Percentiles rank a stretch among this genome's conserved stretches.
Evolutionary conservation across 768 basidiomycete species (phyloP).

Genomic region (Imleria badia): DNA sequence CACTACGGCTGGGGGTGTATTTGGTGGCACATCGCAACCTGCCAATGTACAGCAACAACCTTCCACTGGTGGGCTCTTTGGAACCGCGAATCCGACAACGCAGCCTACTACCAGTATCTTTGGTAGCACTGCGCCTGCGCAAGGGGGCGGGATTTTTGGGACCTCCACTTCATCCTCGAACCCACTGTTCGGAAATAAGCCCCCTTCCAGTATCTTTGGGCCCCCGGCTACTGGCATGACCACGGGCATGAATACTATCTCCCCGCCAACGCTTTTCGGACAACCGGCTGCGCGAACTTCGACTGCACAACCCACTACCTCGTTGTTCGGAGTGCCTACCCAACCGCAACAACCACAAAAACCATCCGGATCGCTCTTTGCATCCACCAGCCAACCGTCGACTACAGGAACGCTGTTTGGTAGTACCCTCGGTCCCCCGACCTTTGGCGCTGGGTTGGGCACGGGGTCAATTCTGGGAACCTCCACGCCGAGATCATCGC

Average conservation of each 20-base stretch:
- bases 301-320: slow-evolving; percentile 15
- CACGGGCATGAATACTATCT: slow-evolving; percentile 11
- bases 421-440: slow-evolving; percentile 32
- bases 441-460: slow-evolving; percentile 29
- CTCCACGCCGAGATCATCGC: slow-evolving; percentile 34
- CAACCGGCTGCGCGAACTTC: slow-evolving; percentile 19
- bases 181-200: slow-evolving; percentile 38
- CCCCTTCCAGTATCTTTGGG: slow-evolving; percentile 29
- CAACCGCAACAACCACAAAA: slow-evolving; percentile 24
- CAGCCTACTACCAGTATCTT: slow-evolving; percentile 28
- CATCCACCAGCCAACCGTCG: slow-evolving; percentile 26
- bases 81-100: slow-evolving; percentile 14
- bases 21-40: slow-evolving; percentile 18
- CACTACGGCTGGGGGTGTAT: slow-evolving; percentile 16
- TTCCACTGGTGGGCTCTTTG: slow-evolving; percentile 26
- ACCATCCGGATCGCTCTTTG: slow-evolving; percentile 31
- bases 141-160: slow-evolving; percentile 30
- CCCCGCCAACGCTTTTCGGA: slow-evolving; percentile 34
- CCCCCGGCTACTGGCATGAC: slow-evolving; percentile 26
- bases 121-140: slow-evolving; percentile 22
- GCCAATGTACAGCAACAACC: slow-evolving; percentile 23
- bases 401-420: slow-evolving; percentile 38
- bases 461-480: slow-evolving; percentile 28
- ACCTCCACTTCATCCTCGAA: slow-evolving; percentile 25
- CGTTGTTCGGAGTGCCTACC: slow-evolving; percentile 21